phyloP scores from a whole-genome alignment of 2,329 filamentous ascomycete species.

The Xylaria sp. region DNA sequence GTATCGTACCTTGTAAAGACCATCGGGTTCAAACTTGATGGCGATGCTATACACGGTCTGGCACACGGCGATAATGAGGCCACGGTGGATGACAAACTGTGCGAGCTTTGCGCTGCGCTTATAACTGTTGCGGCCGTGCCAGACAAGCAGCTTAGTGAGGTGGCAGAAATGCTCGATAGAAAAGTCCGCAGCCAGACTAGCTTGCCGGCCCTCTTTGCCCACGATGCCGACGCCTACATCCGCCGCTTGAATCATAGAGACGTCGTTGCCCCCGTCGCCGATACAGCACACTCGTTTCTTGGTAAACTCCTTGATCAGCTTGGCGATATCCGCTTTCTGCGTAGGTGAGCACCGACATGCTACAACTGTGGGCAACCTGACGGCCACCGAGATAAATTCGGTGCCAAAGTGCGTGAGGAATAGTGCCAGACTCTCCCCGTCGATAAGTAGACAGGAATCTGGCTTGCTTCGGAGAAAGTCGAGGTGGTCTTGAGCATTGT shows the following conservation, averaged over 20 bases:
- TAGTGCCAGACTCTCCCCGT: conserved; percentile 82
- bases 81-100: conserved; percentile 97
- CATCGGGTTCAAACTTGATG: conserved; percentile 85
- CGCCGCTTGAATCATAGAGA: conserved; percentile 97
- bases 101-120: conserved; percentile 92
- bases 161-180: conserved; percentile 94
- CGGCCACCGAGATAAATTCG: conserved; percentile 83
- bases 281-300: conserved; percentile 97
- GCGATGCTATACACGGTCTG: conserved; percentile 98
- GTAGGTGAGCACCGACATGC: conserved; percentile 95
- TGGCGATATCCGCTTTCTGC: conserved; percentile 91
- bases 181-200: conserved; percentile 91
- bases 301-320: conserved; percentile 82
- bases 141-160: conserved; percentile 92
- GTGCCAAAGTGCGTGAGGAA: conserved; percentile 77
- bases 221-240: conserved; percentile 98
- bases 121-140: conserved; percentile 97
- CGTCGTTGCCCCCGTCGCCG: conserved; percentile 95
- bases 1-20: conserved; percentile 66
- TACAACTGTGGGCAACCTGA: conserved; percentile 83
- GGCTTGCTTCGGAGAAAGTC: conserved; percentile 85
- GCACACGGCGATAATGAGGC: conserved; percentile 89
- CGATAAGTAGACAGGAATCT: conserved; percentile 83
- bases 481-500: conserved; percentile 79
- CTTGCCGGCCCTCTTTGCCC: conserved; percentile 93